phyloP scores from a whole-genome alignment of 192 early-diverging fungal genomes.

The Linnemannia schmuckeri region DNA sequence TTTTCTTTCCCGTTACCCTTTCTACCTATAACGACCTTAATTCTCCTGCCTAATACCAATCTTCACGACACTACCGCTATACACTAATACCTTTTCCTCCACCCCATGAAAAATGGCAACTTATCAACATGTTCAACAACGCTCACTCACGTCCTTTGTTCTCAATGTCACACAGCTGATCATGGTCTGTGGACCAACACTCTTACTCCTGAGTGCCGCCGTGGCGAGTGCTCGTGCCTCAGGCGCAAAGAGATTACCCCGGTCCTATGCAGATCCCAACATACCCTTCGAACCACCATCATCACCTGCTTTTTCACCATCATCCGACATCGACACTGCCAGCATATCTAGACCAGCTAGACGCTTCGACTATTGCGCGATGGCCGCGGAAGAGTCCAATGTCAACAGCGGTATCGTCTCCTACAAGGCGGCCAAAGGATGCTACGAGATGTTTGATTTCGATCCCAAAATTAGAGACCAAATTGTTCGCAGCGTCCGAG shows the following conservation, averaged over 20 bases:
- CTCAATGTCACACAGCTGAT: not conserved
- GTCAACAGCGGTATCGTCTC: constrained; percentile 15
- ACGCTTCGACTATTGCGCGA: constrained; percentile 32
- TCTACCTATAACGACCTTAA: not conserved
- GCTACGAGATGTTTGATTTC: constrained; percentile 45
- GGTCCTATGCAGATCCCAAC: not conserved
- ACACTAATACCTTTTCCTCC: not conserved
- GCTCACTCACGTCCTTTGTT: not conserved
- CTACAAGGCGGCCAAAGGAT: constrained; percentile 37
- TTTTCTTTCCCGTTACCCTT: not conserved
- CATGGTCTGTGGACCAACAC: not conserved
- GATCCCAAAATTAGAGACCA: constrained; percentile 22
- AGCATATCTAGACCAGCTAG: not conserved
- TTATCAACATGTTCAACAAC: not conserved
- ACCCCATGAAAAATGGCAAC: not conserved
- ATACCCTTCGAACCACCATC: not conserved
- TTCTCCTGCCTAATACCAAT: not conserved
- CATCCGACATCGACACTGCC: not conserved
- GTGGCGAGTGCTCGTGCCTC: not conserved
- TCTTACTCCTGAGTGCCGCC: not conserved
- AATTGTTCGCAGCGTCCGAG: constrained; percentile 22
- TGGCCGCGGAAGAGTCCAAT: constrained; percentile 17
- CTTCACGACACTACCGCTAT: not conserved
- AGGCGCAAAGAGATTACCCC: not conserved
- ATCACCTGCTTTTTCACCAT: not conserved